Conservation (phyloP, 805 yeast genomes). For the Cyberlindnera mycetangii region DNA sequence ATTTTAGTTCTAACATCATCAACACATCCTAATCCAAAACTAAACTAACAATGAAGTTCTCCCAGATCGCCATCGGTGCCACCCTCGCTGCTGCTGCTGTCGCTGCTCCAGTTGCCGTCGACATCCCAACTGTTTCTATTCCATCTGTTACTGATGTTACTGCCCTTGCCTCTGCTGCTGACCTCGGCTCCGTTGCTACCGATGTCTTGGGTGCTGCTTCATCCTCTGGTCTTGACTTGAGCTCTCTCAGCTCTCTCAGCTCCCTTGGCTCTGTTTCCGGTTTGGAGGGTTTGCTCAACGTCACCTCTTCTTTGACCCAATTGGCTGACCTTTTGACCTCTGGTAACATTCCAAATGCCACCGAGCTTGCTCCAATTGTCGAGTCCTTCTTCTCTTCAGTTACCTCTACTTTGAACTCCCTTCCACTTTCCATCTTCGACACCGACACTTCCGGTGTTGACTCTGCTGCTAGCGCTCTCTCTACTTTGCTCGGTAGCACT, state of each 20-base stretch:
- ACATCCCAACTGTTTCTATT: background rate
- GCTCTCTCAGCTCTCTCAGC: background rate
- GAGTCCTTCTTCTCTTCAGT: background rate
- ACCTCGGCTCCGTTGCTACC: background rate
- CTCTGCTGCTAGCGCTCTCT: background rate
- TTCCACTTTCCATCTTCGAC: slow-evolving; percentile 5
- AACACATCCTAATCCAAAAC: background rate
- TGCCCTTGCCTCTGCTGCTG: background rate
- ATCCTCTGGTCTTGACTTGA: background rate
- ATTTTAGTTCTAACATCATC: no score
- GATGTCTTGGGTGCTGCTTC: background rate
- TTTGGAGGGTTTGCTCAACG: slow-evolving; percentile 1
- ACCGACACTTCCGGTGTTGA: slow-evolving; percentile 2
- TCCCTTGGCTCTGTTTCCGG: background rate
- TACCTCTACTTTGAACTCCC: background rate
- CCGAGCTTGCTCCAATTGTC: background rate
- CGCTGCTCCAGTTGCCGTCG: slow-evolving; percentile 1
- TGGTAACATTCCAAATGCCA: background rate
- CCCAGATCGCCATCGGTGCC: background rate
- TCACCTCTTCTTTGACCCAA: slow-evolving; percentile 3
- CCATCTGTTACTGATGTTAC: background rate
- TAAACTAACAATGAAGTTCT: background rate
- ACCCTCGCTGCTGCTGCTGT: background rate
- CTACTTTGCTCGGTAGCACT: background rate
- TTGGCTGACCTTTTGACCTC: background rate